A percentile compares a stretch with the other conserved stretches of the same genome.
phyloP scores from a whole-genome alignment of 1,139 yeast genomes.

The Nakaseomyces glabratus region DNA sequence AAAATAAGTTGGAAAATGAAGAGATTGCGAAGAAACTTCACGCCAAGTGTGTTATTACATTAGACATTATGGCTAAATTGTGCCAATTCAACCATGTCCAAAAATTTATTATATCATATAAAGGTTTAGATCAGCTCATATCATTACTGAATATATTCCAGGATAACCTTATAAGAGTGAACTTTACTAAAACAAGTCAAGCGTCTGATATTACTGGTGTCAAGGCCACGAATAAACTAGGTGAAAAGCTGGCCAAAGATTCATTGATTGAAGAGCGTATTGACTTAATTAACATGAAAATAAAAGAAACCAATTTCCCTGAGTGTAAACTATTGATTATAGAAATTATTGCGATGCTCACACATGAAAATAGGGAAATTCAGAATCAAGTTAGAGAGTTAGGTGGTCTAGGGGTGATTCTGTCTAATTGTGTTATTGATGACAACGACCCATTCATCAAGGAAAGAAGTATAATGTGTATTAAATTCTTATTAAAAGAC shows the following conservation, averaged over 20 bases:
- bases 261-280: slow-evolving; percentile 14
- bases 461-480: slow-evolving; percentile 73
- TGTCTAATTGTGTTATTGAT: slow-evolving; percentile 80
- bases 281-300: slow-evolving; percentile 16
- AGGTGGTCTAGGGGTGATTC: slow-evolving; percentile 61
- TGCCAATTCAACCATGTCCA: slow-evolving; percentile 44
- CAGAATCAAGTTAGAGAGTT: slow-evolving; percentile 61
- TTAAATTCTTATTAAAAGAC: slow-evolving; percentile 54
- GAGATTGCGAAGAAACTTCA: slow-evolving; percentile 15
- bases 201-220: slow-evolving; percentile 25
- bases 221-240: slow-evolving; percentile 25
- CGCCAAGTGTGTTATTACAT: slow-evolving; percentile 25
- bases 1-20: slow-evolving; percentile 14
- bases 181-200: slow-evolving; percentile 23
- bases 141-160: slow-evolving; percentile 43
- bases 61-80: slow-evolving; percentile 46
- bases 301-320: slow-evolving; percentile 41
- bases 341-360: slow-evolving; percentile 51
- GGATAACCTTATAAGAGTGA: slow-evolving; percentile 35
- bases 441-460: slow-evolving; percentile 81
- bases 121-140: slow-evolving; percentile 40
- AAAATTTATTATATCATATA: slow-evolving; percentile 44
- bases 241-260: slow-evolving; percentile 22
- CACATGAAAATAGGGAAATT: slow-evolving; percentile 41
- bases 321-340: slow-evolving; percentile 51